Conservation (phyloP, 2,329 filamentous ascomycete species). For the Microthyrium microscopicum region DNA sequence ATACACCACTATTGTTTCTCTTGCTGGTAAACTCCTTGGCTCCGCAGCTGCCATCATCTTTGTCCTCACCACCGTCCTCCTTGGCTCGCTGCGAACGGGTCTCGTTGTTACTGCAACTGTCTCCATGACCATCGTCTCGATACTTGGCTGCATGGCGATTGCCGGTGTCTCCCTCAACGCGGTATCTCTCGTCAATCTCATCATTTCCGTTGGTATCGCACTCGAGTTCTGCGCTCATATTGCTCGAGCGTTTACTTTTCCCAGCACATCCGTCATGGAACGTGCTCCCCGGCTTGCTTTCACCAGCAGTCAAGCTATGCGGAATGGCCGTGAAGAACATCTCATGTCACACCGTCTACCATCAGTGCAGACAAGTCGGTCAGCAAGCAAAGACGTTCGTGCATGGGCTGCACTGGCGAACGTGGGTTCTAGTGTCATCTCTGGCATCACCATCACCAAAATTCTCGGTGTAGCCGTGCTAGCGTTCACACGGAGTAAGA, state of each 20-base stretch:
- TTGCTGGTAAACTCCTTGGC: conserved; percentile 65
- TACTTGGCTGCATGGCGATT: conserved; percentile 87
- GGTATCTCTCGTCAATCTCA: conserved; percentile 84
- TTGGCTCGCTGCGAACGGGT: conserved; percentile 72
- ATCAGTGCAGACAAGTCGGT: background rate
- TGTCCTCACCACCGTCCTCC: conserved; percentile 56
- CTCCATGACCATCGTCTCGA: conserved; percentile 83
- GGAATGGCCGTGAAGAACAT: background rate
- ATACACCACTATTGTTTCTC: conserved; percentile 66
- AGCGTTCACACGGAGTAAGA: conserved; percentile 91
- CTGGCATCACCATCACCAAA: conserved; percentile 91
- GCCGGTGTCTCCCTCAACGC: conserved; percentile 84
- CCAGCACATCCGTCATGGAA: conserved; percentile 66
- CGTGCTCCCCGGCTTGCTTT: conserved; percentile 56
- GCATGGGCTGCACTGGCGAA: conserved; percentile 91
- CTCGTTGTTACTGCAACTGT: conserved; percentile 74
- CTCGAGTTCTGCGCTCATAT: conserved; percentile 98
- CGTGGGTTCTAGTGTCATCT: conserved; percentile 87
- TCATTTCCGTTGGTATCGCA: conserved; percentile 91
- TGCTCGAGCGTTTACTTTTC: conserved; percentile 90
- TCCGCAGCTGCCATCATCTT: conserved; percentile 78
- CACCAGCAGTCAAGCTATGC: conserved; percentile 20
- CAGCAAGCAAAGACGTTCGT: conserved; percentile 54
- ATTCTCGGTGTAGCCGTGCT: conserved; percentile 80
- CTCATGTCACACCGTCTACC: too few species aligned